Conservation (phyloP, 768 basidiomycete species). For the Tricholoma saponaceum region DNA sequence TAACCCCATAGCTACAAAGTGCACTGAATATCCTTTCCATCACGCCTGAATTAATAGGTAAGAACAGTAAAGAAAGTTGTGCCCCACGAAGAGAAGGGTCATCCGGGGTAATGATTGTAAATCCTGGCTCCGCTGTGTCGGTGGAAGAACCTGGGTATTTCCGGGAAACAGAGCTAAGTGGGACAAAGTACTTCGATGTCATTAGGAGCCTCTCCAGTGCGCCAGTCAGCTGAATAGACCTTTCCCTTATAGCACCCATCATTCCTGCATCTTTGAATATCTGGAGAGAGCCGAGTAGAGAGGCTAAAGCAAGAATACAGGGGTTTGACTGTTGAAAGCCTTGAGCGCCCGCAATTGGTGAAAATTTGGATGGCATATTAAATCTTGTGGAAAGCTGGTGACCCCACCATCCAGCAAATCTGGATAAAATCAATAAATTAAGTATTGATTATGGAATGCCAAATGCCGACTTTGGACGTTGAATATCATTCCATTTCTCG, state of each 20-base stretch:
- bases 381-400: constrained; percentile 87
- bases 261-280: constrained; percentile 78
- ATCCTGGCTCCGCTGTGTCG: constrained; percentile 37
- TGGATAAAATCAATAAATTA: constrained; percentile 27
- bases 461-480: constrained; percentile 57
- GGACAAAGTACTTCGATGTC: constrained; percentile 60
- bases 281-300: constrained; percentile 80
- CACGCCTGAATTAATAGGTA: constrained; percentile 52
- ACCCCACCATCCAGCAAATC: constrained; percentile 98
- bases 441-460: constrained; percentile 8
- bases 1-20: constrained; percentile 67
- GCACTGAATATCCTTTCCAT: constrained; percentile 70
- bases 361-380: constrained; percentile 81
- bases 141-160: constrained; percentile 20
- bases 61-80: constrained; percentile 83
- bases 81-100: constrained; percentile 69
- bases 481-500: constrained; percentile 66
- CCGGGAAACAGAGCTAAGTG: constrained; percentile 30
- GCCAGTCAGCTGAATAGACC: constrained; percentile 67
- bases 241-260: constrained; percentile 61
- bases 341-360: constrained; percentile 84
- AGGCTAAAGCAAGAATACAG: constrained; percentile 70
- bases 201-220: constrained; percentile 63
- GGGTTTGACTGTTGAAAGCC: constrained; percentile 98
- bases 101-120: constrained; percentile 91